Evolutionary conservation across 2,329 filamentous ascomycete genomes (phyloP), one percentile per base, ranked within the genome.

Genomic region (Pyrenophora teres): DNA sequence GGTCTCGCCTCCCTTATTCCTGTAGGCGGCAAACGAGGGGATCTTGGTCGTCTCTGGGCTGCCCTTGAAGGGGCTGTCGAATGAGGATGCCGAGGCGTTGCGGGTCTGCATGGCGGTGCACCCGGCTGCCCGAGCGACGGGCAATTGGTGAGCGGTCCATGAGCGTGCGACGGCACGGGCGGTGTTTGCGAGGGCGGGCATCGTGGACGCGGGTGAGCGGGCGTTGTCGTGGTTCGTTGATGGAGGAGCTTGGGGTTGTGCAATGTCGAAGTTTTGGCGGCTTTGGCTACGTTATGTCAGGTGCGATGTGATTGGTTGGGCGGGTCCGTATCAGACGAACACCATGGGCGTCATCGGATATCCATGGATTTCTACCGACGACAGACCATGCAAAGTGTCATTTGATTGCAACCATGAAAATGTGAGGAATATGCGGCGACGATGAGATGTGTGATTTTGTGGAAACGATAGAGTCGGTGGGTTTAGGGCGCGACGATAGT

Each of bases 1-100:
- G 64, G 80, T 83, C 76, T 87, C 81, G 66, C 79, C 78, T 62
- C 80, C 78, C 74, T 85, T 87, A 77, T 84, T 87, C 78, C 87
- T 81, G 82, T 99, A 99, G 76, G 92, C 88, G 76, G 85, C 85
- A 78, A 96, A 97, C 80, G 89, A 87, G 65, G 94, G 94, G 72
- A 97, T 88, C 77, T 89, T 86, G 76, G 82, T 86, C 59, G 76
- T 72, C 55, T 75, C 74, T 52, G 74, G 72, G 60, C 72, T 59
- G 63, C 72, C 75, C 70, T 78, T 77, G 78, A 87, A 87, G 56
- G 85, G 85, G 65, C 74, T 78, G 63, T 76, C 74, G 75, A 79
- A 80, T 59, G 73, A 74, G 58, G 77, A 74, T 56, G 77, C 71
- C 62, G 73, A 73, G 59, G 70, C 64, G 68, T 65, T 70, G 62